phyloP scores from a whole-genome alignment of 345 rosid genomes.

The Euphorbia lathyris region DNA sequence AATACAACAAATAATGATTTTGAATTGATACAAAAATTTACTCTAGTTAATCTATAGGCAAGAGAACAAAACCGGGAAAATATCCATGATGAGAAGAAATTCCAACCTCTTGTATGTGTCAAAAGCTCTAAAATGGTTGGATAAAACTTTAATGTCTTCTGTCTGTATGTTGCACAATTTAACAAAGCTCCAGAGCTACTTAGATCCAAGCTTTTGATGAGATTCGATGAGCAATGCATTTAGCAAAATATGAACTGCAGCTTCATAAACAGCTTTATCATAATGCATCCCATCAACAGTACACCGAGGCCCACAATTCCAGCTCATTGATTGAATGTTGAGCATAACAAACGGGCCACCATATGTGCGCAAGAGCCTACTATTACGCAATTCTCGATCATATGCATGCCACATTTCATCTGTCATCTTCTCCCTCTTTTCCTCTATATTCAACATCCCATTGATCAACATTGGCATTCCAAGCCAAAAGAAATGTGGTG shows the following conservation, averaged over 20 bases:
- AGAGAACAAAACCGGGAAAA: slow-evolving; percentile 22
- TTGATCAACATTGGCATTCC: slow-evolving; percentile 87
- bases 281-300: slow-evolving; percentile 93
- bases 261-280: slow-evolving; percentile 72
- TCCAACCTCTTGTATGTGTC: slow-evolving; percentile 15
- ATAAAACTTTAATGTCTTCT: slow-evolving; percentile 2
- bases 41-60: slow-evolving; percentile 21
- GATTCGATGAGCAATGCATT: slow-evolving; percentile 91
- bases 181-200: slow-evolving; percentile 10
- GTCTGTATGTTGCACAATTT: background rate
- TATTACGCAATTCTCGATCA: slow-evolving; percentile 19
- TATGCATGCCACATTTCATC: slow-evolving; percentile 58
- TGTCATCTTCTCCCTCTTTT: slow-evolving; percentile 83
- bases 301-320: slow-evolving; percentile 85
- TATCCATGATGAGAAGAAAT: slow-evolving; percentile 19
- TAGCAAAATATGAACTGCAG: slow-evolving; percentile 69
- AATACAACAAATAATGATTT: slow-evolving; percentile 10
- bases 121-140: slow-evolving; percentile 12
- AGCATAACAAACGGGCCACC: slow-evolving; percentile 80
- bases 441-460: slow-evolving; percentile 62
- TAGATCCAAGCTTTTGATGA: slow-evolving; percentile 61
- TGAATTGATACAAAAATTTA: slow-evolving; percentile 20
- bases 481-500: slow-evolving; percentile 78
- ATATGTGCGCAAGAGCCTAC: slow-evolving; percentile 42
- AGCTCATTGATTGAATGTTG: slow-evolving; percentile 74